Percentiles rank a stretch among this genome's conserved stretches.
Evolutionary conservation across 2,329 filamentous ascomycete genomes (phyloP).

Genomic region (Magnaporthiopsis rhizophila): DNA sequence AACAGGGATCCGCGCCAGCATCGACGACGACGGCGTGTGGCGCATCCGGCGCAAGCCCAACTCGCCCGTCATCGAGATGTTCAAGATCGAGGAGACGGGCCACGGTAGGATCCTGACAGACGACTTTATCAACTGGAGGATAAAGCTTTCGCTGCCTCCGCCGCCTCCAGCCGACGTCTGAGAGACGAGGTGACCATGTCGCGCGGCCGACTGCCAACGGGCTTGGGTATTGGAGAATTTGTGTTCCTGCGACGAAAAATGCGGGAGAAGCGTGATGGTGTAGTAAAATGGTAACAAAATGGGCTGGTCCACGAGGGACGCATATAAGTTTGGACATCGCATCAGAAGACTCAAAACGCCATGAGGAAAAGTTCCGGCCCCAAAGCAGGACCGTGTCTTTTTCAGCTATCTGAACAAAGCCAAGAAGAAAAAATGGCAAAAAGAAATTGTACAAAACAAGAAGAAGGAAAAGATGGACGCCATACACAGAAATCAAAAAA

Average conservation of each 20-base stretch:
- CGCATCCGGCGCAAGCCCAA: constrained; percentile 61
- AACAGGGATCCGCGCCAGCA: constrained; percentile 54
- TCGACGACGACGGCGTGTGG: constrained; percentile 71
- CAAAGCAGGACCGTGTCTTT: neutral
- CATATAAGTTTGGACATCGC: too few relatives aligned
- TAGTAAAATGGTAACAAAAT: too few relatives aligned
- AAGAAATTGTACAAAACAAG: neutral
- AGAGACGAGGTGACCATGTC: too few relatives aligned
- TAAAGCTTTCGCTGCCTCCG: constrained; percentile 36
- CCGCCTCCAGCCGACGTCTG: constrained; percentile 9
- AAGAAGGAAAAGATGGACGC: constrained; percentile 1
- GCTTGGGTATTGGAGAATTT: too few relatives aligned
- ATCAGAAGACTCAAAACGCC: neutral
- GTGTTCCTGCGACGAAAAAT: neutral
- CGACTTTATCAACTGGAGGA: constrained; percentile 70
- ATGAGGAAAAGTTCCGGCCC: neutral
- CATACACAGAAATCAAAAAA: neutral
- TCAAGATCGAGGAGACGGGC: constrained; percentile 63
- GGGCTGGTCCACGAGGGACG: too few relatives aligned
- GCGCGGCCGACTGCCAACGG: too few relatives aligned
- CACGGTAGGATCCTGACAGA: constrained; percentile 69
- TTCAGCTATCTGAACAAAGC: neutral
- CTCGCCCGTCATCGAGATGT: constrained; percentile 62
- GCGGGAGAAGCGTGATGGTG: too few relatives aligned
- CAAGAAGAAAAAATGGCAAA: neutral